Base-by-base conservation (phyloP, 2,329 filamentous ascomycete genomes). In the Paradendryphiella salina region DNA sequence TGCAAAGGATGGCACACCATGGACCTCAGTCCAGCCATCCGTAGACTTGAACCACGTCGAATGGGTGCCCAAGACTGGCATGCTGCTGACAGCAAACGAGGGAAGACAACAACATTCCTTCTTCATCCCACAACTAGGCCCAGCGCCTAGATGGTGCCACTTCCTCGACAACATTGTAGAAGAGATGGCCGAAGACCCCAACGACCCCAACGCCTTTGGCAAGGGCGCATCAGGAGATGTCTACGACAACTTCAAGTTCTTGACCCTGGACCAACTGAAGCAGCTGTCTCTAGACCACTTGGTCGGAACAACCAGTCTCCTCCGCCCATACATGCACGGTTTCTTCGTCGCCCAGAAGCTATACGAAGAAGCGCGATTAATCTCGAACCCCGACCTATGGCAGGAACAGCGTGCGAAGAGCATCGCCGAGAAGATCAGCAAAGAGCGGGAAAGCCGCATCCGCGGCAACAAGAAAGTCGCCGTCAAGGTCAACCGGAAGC, bases 211-310 rank as follows among this genome's bases (percentile, higher is more conserved):
- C 49, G 75, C 78, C 2, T 81, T 75, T 62, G 75, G 73, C 34
- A 67, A 73, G n/a, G 63, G 87, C 69, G 79, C 81, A 23, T 81
- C 79, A 52, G 87, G 87, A 23, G 87, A 94, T 63, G 90, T 94
- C 8, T 99, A 99, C 78, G 94, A 99, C 76, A 97, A 99, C 75
- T 97, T 93, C 84, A 99, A 97, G 76, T 99, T 99, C 83, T 80
- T 99, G 69, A 96, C 93, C 1, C 74, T 90, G 54, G 85, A 89
- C 35, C 92, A 99, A 72, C 80, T 99, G 45, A 88, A 89, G 64
- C 84, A 87, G 29, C 82, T 99, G 60, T 95, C 90, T 70, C 75
- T 99, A 67, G 87, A 89, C 45, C 93, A 97, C 70, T 80, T 99
- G 39, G 82, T 99, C 50, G 93, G 93, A 59, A 92, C 90, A 64